A percentile compares a stretch with the other conserved stretches of the same genome.
phyloP scores from a whole-genome alignment of 2,329 filamentous ascomycete genomes.

The Periconia sp. region DNA sequence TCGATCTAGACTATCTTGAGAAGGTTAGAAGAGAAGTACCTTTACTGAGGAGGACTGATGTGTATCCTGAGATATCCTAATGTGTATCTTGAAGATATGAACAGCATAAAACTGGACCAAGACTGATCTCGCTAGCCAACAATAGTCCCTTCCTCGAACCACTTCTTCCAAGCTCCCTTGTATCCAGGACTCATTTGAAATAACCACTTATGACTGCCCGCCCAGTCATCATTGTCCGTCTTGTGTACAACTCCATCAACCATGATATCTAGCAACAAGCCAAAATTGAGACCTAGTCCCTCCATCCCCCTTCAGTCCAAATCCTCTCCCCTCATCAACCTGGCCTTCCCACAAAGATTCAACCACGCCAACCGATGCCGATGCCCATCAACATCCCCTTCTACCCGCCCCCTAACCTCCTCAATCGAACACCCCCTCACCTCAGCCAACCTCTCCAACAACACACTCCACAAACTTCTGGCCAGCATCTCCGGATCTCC shows the following conservation, averaged over 20 bases:
- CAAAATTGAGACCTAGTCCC: too few relatives aligned
- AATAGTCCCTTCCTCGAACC: too few relatives aligned
- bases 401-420: slow-evolving; percentile 26
- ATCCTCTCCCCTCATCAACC: slow-evolving; percentile 29
- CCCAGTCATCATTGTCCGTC: too few relatives aligned
- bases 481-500: slow-evolving; percentile 12
- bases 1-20: slow-evolving; percentile 59
- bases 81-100: too few relatives aligned
- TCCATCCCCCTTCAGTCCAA: too few relatives aligned
- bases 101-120: too few relatives aligned
- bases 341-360: slow-evolving; percentile 29
- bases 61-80: slow-evolving; percentile 48
- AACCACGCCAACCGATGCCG: slow-evolving; percentile 32
- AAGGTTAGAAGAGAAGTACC: slow-evolving; percentile 64
- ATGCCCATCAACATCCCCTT: slow-evolving; percentile 19
- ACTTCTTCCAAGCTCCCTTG: too few relatives aligned
- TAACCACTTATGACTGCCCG: too few relatives aligned
- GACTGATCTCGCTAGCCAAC: too few relatives aligned
- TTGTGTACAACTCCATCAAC: too few relatives aligned
- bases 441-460: slow-evolving; percentile 34
- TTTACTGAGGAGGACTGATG: slow-evolving; percentile 59
- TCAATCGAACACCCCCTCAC: slow-evolving; percentile 19
- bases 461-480: slow-evolving; percentile 26
- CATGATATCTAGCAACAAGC: too few relatives aligned
- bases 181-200: too few relatives aligned